phyloP scores from a whole-genome alignment of 148 eudicot species.

The Limonium bicolor region DNA sequence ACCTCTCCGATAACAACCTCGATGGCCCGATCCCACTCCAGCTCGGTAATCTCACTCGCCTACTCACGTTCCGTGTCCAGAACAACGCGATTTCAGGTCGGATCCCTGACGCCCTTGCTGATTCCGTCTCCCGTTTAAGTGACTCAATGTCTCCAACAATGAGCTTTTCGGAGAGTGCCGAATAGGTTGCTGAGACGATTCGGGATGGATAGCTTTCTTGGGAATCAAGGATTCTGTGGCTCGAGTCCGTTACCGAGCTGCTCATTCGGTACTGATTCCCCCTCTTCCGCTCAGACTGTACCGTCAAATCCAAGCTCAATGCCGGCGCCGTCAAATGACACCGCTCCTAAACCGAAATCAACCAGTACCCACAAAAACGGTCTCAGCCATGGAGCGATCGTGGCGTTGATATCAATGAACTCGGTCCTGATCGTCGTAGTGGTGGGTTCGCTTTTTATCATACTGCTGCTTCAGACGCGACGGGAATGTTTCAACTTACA shows the following conservation, averaged over 20 bases:
- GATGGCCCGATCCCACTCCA: slow-evolving; percentile 37
- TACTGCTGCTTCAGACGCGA: slow-evolving; percentile 36
- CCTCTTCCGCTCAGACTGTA: slow-evolving; percentile 28
- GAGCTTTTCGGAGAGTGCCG: slow-evolving; percentile 44
- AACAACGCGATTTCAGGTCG: slow-evolving; percentile 65
- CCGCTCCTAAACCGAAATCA: slow-evolving; percentile 8
- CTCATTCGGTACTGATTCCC: slow-evolving; percentile 16
- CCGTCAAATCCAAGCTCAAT: slow-evolving; percentile 55
- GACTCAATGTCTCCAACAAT: slow-evolving; percentile 64
- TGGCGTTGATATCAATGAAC: slow-evolving; percentile 33
- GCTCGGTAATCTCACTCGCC: slow-evolving; percentile 23
- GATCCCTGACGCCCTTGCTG: slow-evolving; percentile 23
- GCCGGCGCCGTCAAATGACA: slow-evolving; percentile 25
- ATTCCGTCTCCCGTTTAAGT: slow-evolving; percentile 18
- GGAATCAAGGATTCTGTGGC: slow-evolving; percentile 73
- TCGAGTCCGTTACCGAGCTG: slow-evolving; percentile 32
- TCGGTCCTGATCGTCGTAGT: slow-evolving; percentile 29
- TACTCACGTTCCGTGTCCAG: slow-evolving; percentile 50
- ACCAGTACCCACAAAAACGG: slow-evolving; percentile 7
- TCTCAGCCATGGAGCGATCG: slow-evolving; percentile 33
- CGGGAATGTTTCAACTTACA: slow-evolving; percentile 33
- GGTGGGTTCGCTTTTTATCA: no score
- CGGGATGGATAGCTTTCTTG: slow-evolving; percentile 41
- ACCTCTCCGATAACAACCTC: slow-evolving; percentile 65
- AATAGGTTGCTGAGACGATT: slow-evolving; percentile 16